These are phyloP conservation scores for Aspergillus fumigatiaffinis DNA, from an alignment of 2,329 filamentous ascomycete genomes.

Conservation along the genomic window DNA sequence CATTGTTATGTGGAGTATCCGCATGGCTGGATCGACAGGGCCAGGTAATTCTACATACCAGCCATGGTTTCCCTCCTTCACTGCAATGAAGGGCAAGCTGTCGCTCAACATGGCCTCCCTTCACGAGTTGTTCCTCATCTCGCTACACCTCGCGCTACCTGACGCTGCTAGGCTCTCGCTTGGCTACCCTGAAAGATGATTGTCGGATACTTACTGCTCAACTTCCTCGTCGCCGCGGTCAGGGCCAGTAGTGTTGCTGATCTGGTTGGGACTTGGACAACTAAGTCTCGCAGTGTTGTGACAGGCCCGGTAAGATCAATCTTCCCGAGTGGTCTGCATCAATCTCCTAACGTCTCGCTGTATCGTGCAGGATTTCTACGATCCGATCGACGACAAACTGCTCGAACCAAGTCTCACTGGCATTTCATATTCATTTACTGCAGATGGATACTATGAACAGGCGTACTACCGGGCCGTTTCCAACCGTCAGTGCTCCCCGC, in stretches of 20 bases:
- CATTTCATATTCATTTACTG: constrained; percentile 70
- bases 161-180: constrained; percentile 1
- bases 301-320: constrained; percentile 59
- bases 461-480: constrained; percentile 66
- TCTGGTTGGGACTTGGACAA: constrained; percentile 68
- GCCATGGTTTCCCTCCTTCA: constrained; percentile 10
- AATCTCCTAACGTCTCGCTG: background rate
- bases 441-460: constrained; percentile 64
- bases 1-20: constrained; percentile 7
- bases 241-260: constrained; percentile 44
- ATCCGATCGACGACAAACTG: constrained; percentile 61
- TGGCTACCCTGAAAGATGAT: constrained; percentile 19
- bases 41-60: background rate
- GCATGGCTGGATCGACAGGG: constrained; percentile 9
- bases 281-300: constrained; percentile 64
- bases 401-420: constrained; percentile 64
- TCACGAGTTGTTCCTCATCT: constrained; percentile 3
- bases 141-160: background rate
- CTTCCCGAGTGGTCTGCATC: background rate
- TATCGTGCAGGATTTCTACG: constrained; percentile 60
- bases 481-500: constrained; percentile 53
- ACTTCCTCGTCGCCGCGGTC: constrained; percentile 34
- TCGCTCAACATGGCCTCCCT: background rate
- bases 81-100: background rate
- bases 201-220: constrained; percentile 28